These are phyloP conservation scores for Zygosaccharomyces gambellarensis DNA, from an alignment of 805 yeast genomes.

Conservation along the genomic window DNA sequence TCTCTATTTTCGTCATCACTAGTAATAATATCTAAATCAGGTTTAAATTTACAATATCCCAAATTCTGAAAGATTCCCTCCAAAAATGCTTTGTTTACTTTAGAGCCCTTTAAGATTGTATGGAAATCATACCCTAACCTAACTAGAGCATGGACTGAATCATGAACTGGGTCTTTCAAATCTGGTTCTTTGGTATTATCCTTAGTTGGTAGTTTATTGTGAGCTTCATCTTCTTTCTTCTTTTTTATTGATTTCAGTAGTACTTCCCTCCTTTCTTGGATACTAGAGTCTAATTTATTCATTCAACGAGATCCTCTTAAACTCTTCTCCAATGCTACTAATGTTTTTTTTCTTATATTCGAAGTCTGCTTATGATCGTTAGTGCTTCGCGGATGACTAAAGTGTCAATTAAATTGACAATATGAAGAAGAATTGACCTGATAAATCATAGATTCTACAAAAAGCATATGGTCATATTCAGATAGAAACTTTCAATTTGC, in stretches of 20 bases:
- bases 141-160: conserved; percentile 8
- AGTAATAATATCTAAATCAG: conserved; percentile 3
- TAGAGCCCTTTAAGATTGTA: conserved; percentile 8
- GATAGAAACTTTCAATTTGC: too few relatives aligned
- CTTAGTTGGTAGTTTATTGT: neutral
- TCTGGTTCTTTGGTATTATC: neutral
- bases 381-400: too few relatives aligned
- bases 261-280: neutral
- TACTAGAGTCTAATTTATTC: neutral
- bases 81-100: conserved; percentile 10
- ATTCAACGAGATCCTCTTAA: neutral
- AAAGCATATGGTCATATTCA: too few relatives aligned
- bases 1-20: neutral
- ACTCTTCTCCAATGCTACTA: neutral
- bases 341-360: too few relatives aligned
- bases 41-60: conserved; percentile 1
- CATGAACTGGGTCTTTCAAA: conserved; percentile 4
- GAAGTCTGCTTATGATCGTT: too few relatives aligned
- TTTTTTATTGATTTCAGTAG: neutral
- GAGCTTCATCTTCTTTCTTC: neutral
- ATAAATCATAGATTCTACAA: too few relatives aligned
- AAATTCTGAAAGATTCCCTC: conserved; percentile 10
- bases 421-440: too few relatives aligned
- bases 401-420: too few relatives aligned
- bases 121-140: conserved; percentile 8